Base-by-base conservation (phyloP, 139 green algal genomes). In the Auxenochlorella protothecoides region DNA sequence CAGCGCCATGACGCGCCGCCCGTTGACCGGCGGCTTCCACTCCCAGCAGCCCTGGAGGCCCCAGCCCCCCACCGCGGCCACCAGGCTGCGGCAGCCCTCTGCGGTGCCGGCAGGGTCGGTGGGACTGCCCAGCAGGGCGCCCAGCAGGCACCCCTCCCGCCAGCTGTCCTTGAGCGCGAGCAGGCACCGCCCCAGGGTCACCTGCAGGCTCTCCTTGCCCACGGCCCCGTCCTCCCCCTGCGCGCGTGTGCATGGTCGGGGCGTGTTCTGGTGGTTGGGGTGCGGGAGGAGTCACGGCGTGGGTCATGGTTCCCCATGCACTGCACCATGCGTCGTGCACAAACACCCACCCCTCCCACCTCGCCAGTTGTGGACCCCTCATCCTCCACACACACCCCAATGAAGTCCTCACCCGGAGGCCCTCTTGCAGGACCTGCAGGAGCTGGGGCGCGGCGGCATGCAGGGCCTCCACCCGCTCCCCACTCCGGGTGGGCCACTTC, bases 401-500 rank as follows among this genome's bases (percentile, higher is more conserved):
- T 15, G 64, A 16, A 12, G 16, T 62, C 55, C 14, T 44, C 54
- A 27, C 68, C 13, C 54, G 63, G 44, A 79, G 55, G 15, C 68
- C 68, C 15, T 79, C 65, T 53, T 68, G 52, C 54, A 79, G 72
- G 9, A 86, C 65, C 5, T 69, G 27, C 55, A 84, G 62, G 44
- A 92, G 76, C 15, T 83, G 66, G 3, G 72, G 71, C 0, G 80
- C 86, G 3, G 74, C 72, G 13, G 67, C 67, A 16, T 90, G 84
- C 68, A 92, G 68, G 10, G 72, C 54, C 8, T 72, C 77, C 55
- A 86, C 79, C 7, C 63, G 65, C 2, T 88, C 82, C 3, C 61
- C 76, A 52, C 89, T 84, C 76, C 90, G 92, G 27, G 75, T 79
- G 9, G 79, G 76, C 88, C 87, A 91, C 72, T 93, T 95, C 66